These are phyloP conservation scores for Pseudohalonectria lignicola DNA, from an alignment of 2,329 filamentous ascomycete species.

Conservation along the genomic window DNA sequence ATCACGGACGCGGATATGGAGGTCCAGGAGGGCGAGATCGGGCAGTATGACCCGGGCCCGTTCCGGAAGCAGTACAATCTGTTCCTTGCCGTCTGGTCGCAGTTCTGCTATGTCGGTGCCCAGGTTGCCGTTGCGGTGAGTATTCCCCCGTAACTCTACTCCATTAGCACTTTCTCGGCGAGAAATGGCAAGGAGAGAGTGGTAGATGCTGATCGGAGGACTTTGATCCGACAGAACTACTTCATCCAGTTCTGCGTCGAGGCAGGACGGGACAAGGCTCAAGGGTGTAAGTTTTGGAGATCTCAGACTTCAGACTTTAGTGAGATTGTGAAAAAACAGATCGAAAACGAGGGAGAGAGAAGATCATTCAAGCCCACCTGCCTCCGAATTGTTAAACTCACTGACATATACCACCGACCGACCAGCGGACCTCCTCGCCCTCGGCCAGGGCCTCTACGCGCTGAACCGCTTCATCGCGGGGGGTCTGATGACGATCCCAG, in stretches of 20 bases:
- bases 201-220: too few species aligned
- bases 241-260: slow-evolving; percentile 38
- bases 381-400: not conserved
- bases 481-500: slow-evolving; percentile 38
- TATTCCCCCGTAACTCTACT: slow-evolving; percentile 26
- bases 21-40: slow-evolving; percentile 32
- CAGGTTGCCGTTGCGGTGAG: slow-evolving; percentile 39
- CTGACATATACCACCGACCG: slow-evolving; percentile 7
- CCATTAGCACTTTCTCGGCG: too few species aligned
- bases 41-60: slow-evolving; percentile 30
- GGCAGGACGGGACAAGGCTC: slow-evolving; percentile 11
- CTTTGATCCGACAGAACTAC: slow-evolving; percentile 23
- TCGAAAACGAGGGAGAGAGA: not conserved
- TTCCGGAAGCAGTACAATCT: slow-evolving; percentile 48
- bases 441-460: slow-evolving; percentile 48
- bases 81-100: slow-evolving; percentile 47
- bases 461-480: slow-evolving; percentile 45
- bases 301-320: too few species aligned
- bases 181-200: too few species aligned
- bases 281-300: slow-evolving; percentile 11
- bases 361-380: not conserved
- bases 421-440: slow-evolving; percentile 41
- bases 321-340: too few species aligned
- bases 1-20: slow-evolving; percentile 54
- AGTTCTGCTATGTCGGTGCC: slow-evolving; percentile 54